A percentile compares a stretch with the other conserved stretches of the same genome.
Conservation (phyloP, 768 basidiomycete species). For the Gelatoporia subvermispora region DNA sequence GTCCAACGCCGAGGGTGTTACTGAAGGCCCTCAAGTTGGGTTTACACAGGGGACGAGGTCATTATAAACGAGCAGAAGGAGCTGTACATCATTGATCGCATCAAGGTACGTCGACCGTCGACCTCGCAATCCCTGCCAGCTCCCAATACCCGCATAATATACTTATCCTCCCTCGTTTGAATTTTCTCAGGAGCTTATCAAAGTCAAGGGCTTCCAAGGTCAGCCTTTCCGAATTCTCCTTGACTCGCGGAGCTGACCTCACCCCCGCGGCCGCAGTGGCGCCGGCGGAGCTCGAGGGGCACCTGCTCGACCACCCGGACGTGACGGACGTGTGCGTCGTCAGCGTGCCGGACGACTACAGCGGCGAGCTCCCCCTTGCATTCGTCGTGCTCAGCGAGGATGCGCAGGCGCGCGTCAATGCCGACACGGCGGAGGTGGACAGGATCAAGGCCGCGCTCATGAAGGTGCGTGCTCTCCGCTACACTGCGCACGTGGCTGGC, state of each 20-base stretch:
- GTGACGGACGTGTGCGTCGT: conserved; percentile 42
- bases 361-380: conserved; percentile 70
- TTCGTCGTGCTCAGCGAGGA: conserved; percentile 52
- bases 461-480: conserved; percentile 41
- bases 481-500: neutral
- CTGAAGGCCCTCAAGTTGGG: conserved; percentile 38
- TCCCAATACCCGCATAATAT: neutral
- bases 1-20: neutral
- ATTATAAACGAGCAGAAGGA: conserved; percentile 56
- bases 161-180: too few relatives aligned
- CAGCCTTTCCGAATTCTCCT: conserved; percentile 21
- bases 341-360: conserved; percentile 66
- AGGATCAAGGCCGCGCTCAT: conserved; percentile 41
- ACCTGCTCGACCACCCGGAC: conserved; percentile 35
- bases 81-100: conserved; percentile 65
- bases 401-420: conserved; percentile 31
- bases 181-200: conserved; percentile 59
- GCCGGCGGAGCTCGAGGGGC: conserved; percentile 33
- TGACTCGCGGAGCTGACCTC: neutral
- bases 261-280: conserved; percentile 17
- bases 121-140: too few relatives aligned
- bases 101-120: conserved; percentile 45
- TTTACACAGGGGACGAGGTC: conserved; percentile 70
- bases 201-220: conserved; percentile 46
- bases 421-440: conserved; percentile 28